These are phyloP conservation scores for Trypethelium eluteriae DNA, from an alignment of 495 filamentous ascomycete species.

Conservation along the genomic window DNA sequence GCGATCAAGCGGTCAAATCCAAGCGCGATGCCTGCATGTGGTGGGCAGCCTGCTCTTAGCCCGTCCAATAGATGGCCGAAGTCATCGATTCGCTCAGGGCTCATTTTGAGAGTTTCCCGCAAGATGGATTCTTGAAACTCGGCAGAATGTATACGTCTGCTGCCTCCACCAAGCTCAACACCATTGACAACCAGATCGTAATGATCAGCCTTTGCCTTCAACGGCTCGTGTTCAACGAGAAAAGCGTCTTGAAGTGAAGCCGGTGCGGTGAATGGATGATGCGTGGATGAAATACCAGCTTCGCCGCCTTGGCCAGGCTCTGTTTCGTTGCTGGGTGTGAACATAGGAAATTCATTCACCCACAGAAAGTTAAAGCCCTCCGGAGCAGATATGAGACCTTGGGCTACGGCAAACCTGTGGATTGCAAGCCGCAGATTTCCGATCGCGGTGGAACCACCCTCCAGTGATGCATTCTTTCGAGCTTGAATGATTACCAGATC, in stretches of 20 bases:
- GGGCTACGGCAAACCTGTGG: conserved; percentile 55
- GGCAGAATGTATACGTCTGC: conserved; percentile 82
- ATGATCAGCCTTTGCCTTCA: conserved; percentile 66
- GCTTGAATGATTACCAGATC: conserved; percentile 77
- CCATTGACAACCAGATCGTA: conserved; percentile 96
- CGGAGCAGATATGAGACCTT: conserved; percentile 48
- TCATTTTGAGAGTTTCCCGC: conserved; percentile 65
- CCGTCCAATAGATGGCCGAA: conserved; percentile 81
- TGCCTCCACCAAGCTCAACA: conserved; percentile 87
- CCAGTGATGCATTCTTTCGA: conserved; percentile 52
- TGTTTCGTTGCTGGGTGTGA: conserved; percentile 58
- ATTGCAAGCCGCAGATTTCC: conserved; percentile 68
- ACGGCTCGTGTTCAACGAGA: conserved; percentile 62
- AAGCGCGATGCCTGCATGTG: conserved; percentile 86
- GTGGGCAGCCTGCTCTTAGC: conserved; percentile 83
- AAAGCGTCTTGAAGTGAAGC: conserved; percentile 64
- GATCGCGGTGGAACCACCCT: conserved; percentile 67
- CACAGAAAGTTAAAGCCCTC: conserved; percentile 63
- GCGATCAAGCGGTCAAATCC: conserved; percentile 89
- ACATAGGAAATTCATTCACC: conserved; percentile 86
- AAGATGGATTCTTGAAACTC: conserved; percentile 79
- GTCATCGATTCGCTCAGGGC: conserved; percentile 53
- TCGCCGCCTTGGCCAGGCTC: conserved; percentile 77
- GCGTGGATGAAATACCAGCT: conserved; percentile 76
- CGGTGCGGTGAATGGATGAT: conserved; percentile 94